Evolutionary conservation across 148 eudicot species (phyloP), one percentile per base, ranked within the genome.

Genomic region (Rhododendron williamsianum): DNA sequence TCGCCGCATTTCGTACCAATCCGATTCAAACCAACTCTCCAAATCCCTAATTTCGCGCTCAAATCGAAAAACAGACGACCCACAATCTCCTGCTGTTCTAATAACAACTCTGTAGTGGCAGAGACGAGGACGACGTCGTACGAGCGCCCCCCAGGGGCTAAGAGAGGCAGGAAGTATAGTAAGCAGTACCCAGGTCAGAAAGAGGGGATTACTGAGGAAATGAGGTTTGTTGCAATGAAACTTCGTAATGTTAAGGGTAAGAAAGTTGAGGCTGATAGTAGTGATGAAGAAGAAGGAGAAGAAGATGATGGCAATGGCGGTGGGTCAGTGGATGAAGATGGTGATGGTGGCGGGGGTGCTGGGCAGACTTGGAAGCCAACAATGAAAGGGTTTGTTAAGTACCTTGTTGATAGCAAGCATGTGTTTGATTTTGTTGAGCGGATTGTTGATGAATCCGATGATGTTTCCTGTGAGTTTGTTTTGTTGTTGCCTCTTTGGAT

Each of bases 191-290:
- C 99, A 0, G 98, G 99, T 21, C 98, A 96, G 89, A 90, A 85
- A 19, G 84, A 88, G 71, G 99, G 99, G 9, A 96, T 96, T 13
- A 91, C 93, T 3, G 99, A 94, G 89, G 99, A 95, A 85, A 88
- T 96, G 96, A 89, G 99, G 87, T 96, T 96, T 72, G 96, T 96
- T 52, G 98, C 96, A 25, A 96, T 96, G 99, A 96, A 90, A 85
- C 93, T 96, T 7, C 91, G 92, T 19, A 92, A 95, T 78, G 85
- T 41, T 33, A 87, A 88, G 45, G 90, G 91, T 1, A 77, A 78
- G 56, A 87, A 71, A 63, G 54, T 87, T 1, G 80, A 87, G 35
- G 45, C 12, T 23, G 19, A 48, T 48, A 35, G 76, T 72, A 21
- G 67, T 86, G 84, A 25, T 69, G 81, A 67, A 11, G 86, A 83